Evolutionary conservation across 2,329 filamentous ascomycete genomes (phyloP), one percentile per base, ranked within the genome.

Genomic region (Colletotrichum tanaceti): DNA sequence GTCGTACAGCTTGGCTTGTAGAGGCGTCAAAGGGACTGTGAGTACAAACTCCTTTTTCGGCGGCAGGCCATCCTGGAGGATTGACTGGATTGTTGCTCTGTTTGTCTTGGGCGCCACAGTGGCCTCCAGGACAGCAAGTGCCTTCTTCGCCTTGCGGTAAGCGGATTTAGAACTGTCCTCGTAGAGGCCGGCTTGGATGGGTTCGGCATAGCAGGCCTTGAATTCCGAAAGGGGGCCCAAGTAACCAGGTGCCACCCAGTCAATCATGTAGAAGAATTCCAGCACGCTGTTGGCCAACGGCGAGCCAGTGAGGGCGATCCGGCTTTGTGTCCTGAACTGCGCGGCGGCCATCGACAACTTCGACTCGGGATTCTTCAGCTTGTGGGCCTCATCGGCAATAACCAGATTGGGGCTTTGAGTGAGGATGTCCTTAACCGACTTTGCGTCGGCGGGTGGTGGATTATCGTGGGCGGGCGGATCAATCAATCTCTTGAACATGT

Each of bases 211-310:
- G n/a, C 89, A 86, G 0, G 83, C 76, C 22, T 83, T 85, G 77
- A 98, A 98, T 74, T 94, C 90, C 0, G 78, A 74, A 11, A 85
- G 78, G 4, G 87, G 84, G 0, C 93, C 93, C 3, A 97, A 83
- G 75, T 93, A 97, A 28, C 88, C 88, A 0, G 92, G 92, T 1
- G 93, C 90, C 58, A 96, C 89, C 93, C 93, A 97, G 71, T 94
- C 87, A 66, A 97, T 91, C 88, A 97, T 93, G n/a, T 89, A 82
- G 75, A 90, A 93, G 75, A 97, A 97, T 73, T 98, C 94, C 35
- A 86, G 82, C 0, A 97, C 88, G 59, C 93, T 92, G 75, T 97
- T 98, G 5, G 92, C 90, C 59, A 98, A 82, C 0, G 94, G 94
- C 0, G 94, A 95, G 0, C 94, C 94, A 0, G 94, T 97, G 70